These are phyloP conservation scores for Lablab purpureus DNA, from an alignment of 306 rosid species.

Conservation along the genomic window DNA sequence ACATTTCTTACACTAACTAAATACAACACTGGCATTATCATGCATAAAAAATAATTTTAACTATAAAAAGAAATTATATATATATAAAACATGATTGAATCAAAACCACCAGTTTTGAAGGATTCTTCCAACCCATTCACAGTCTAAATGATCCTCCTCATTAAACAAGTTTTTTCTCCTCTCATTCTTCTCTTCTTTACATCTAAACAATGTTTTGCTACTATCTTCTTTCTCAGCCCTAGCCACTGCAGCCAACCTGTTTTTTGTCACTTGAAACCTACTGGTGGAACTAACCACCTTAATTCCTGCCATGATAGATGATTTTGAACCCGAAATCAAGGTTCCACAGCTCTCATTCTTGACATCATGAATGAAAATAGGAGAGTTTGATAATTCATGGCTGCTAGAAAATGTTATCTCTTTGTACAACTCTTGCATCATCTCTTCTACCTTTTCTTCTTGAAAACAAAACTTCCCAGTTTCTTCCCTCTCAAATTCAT, in stretches of 20 bases:
- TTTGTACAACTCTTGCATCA: conserved; percentile 45
- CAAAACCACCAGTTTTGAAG: background rate
- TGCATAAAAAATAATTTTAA: too few species aligned
- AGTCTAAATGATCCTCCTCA: background rate
- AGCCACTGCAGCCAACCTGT: background rate
- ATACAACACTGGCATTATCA: too few species aligned
- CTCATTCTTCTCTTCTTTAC: background rate
- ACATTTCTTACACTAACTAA: too few species aligned
- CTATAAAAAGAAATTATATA: too few species aligned
- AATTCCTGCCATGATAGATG: background rate
- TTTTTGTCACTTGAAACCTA: background rate
- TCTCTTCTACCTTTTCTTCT: conserved; percentile 43
- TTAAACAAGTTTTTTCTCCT: background rate
- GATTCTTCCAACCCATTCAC: conserved; percentile 2
- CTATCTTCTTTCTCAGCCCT: background rate
- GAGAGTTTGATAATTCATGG: background rate
- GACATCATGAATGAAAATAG: background rate
- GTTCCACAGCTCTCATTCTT: background rate
- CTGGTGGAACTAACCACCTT: background rate
- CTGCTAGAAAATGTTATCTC: conserved; percentile 11
- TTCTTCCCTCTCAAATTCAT: conserved; percentile 39
- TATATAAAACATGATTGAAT: background rate
- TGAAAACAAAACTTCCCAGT: background rate
- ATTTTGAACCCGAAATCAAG: background rate
- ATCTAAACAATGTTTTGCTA: background rate